These are phyloP conservation scores for Saccharomyces hybrid DNA, from an alignment of 1,139 yeast genomes.

Conservation along the genomic window DNA sequence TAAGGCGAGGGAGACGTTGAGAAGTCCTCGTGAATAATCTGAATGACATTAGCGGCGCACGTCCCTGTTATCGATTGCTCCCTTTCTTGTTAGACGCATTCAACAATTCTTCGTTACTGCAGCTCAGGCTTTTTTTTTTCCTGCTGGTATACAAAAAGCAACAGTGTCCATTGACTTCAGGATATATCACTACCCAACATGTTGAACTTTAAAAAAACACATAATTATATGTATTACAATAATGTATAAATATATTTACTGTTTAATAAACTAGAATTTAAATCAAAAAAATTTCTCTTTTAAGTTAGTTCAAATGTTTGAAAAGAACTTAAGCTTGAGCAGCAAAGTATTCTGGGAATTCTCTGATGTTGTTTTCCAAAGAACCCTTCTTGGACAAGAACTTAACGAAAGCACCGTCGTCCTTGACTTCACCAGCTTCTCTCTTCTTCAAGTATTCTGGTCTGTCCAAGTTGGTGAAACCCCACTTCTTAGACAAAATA, in stretches of 20 bases:
- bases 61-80: background rate
- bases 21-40: background rate
- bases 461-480: slow-evolving; percentile 99
- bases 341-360: slow-evolving; percentile 86
- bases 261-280: background rate
- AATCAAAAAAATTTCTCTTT: background rate
- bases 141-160: background rate
- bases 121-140: background rate
- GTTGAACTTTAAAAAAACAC: background rate
- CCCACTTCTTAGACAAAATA: slow-evolving; percentile 99
- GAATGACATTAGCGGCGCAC: background rate
- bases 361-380: slow-evolving; percentile 81
- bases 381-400: slow-evolving; percentile 96
- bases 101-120: background rate
- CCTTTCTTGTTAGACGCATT: background rate
- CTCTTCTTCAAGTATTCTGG: slow-evolving; percentile 91
- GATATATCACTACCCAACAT: background rate
- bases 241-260: background rate
- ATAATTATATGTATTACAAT: background rate
- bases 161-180: background rate
- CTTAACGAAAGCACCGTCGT: slow-evolving; percentile 99
- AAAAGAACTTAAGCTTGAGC: slow-evolving; percentile 33
- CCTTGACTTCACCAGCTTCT: slow-evolving; percentile 96
- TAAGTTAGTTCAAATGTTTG: background rate
- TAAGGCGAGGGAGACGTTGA: background rate